These are phyloP conservation scores for Fusarium sp. DNA, from an alignment of 2,329 filamentous ascomycete species.

Conservation along the genomic window DNA sequence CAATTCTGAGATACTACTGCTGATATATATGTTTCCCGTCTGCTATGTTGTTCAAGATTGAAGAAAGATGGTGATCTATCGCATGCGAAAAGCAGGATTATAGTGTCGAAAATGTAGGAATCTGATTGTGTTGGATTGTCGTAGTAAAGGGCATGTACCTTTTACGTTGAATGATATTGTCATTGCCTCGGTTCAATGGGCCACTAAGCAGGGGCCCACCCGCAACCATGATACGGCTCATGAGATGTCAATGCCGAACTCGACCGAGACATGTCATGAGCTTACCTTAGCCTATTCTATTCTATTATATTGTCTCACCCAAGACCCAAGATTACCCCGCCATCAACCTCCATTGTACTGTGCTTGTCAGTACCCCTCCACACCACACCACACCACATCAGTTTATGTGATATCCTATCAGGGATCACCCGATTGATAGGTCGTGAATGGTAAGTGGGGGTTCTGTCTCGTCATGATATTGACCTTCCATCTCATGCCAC, in stretches of 20 bases:
- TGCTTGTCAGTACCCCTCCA: conserved; percentile 30
- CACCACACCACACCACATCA: conserved; percentile 1
- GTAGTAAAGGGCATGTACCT: too few relatives aligned
- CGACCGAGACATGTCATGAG: conserved; percentile 17
- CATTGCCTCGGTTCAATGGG: conserved; percentile 36
- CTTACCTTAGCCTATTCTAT: not conserved
- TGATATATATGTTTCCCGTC: not conserved
- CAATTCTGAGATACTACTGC: not conserved
- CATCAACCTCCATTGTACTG: conserved; percentile 24
- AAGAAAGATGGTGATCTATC: not conserved
- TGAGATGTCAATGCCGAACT: conserved; percentile 33
- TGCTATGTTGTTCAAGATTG: not conserved
- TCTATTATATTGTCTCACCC: not conserved
- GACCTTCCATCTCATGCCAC: conserved; percentile 11
- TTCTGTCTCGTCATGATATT: conserved; percentile 20
- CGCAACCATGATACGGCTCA: conserved; percentile 33
- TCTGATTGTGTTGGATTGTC: not conserved
- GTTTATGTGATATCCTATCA: conserved; percentile 6
- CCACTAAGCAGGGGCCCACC: conserved; percentile 9
- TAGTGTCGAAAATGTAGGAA: not conserved
- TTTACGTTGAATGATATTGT: not conserved
- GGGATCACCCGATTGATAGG: conserved; percentile 28
- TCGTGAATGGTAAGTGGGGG: conserved; percentile 4
- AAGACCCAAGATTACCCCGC: conserved; percentile 12
- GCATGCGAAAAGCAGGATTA: not conserved